Percentiles rank a stretch among this genome's conserved stretches.
Evolutionary conservation across 2,329 filamentous ascomycete species (phyloP).

Genomic region (Aschersonia sp.): DNA sequence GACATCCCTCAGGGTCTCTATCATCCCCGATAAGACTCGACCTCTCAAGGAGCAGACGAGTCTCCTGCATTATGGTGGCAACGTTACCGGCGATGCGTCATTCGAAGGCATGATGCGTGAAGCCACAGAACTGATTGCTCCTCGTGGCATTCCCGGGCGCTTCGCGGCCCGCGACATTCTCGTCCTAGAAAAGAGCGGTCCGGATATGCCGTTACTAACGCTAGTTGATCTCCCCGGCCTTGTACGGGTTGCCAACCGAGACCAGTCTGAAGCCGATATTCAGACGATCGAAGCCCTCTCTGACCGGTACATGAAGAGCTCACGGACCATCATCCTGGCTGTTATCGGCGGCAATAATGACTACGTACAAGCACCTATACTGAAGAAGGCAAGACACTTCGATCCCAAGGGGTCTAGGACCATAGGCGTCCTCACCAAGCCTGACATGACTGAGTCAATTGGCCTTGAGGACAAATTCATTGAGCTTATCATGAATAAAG

Average conservation of each 20-base stretch:
- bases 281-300: slow-evolving; percentile 35
- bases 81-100: slow-evolving; percentile 26
- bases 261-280: slow-evolving; percentile 38
- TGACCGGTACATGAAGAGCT: slow-evolving; percentile 40
- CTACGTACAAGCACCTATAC: slow-evolving; percentile 36
- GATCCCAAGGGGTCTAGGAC: slow-evolving; percentile 33
- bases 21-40: slow-evolving; percentile 37
- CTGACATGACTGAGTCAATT: slow-evolving; percentile 36
- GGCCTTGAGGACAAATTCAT: slow-evolving; percentile 39
- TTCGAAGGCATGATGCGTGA: slow-evolving; percentile 37
- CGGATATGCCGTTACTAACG: slow-evolving; percentile 43
- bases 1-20: slow-evolving; percentile 31
- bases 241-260: slow-evolving; percentile 35
- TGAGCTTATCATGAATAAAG: slow-evolving; percentile 35
- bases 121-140: slow-evolving; percentile 35
- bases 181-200: slow-evolving; percentile 43
- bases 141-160: slow-evolving; percentile 31
- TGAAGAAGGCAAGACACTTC: slow-evolving; percentile 34
- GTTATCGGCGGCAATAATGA: slow-evolving; percentile 41
- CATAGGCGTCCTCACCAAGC: slow-evolving; percentile 37
- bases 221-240: slow-evolving; percentile 48
- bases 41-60: slow-evolving; percentile 29
- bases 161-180: slow-evolving; percentile 39
- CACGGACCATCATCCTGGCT: slow-evolving; percentile 39
- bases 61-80: slow-evolving; percentile 32